Percentiles rank a stretch among this genome's conserved stretches.
Conservation (phyloP, 106 monocot species). For the Acorus calamus region DNA sequence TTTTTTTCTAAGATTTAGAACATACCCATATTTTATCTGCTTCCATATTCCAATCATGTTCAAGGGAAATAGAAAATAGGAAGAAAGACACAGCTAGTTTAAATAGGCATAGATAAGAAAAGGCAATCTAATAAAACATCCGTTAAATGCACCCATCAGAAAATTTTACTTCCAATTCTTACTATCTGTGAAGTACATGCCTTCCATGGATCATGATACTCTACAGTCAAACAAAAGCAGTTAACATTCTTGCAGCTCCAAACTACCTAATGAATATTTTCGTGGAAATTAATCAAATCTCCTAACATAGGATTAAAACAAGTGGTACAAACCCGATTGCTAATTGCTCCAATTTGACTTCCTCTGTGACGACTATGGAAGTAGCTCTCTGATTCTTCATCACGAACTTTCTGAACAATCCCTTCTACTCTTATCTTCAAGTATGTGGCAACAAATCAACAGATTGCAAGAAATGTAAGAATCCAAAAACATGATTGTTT, state of each 20-base stretch:
- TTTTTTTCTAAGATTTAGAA: too few relatives aligned
- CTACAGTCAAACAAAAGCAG: slow-evolving; percentile 22
- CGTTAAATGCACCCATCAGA: slow-evolving; percentile 66
- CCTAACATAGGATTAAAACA: not conserved
- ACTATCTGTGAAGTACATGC: slow-evolving; percentile 57
- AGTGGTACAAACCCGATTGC: slow-evolving; percentile 60
- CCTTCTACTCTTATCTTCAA: slow-evolving; percentile 91
- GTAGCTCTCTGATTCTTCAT: slow-evolving; percentile 80
- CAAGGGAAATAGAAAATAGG: too few relatives aligned
- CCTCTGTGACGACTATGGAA: slow-evolving; percentile 91
- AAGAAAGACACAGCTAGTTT: not conserved
- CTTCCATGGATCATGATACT: slow-evolving; percentile 61
- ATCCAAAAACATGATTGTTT: too few relatives aligned
- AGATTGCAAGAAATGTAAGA: too few relatives aligned
- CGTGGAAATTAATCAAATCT: not conserved
- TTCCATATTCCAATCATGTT: too few relatives aligned
- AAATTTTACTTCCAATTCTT: slow-evolving; percentile 58
- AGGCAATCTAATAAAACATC: not conserved
- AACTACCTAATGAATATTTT: too few relatives aligned
- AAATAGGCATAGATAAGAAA: not conserved
- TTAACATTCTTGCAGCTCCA: not conserved
- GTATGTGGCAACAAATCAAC: too few relatives aligned
- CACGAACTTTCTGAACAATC: slow-evolving; percentile 55
- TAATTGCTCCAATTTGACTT: slow-evolving; percentile 91
- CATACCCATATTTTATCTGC: too few relatives aligned